These are phyloP conservation scores for Dioscorea zingiberensis DNA, from an alignment of 106 monocot genomes.

Conservation along the genomic window DNA sequence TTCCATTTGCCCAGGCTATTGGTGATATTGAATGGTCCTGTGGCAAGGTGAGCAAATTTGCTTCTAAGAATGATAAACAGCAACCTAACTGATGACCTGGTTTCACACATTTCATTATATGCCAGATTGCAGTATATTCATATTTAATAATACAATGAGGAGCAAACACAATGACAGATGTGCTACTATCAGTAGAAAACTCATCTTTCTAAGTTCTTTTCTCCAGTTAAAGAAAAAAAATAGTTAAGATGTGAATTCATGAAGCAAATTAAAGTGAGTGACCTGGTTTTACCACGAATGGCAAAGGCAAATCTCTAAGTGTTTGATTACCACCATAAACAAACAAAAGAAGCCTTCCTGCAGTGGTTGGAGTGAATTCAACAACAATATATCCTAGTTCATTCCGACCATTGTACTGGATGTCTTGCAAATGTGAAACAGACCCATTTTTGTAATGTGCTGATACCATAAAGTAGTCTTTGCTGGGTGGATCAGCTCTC, in stretches of 20 bases:
- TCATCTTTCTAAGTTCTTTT: too few relatives aligned
- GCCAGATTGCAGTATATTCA: too few relatives aligned
- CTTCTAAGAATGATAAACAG: too few relatives aligned
- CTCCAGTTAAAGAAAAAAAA: too few relatives aligned
- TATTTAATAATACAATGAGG: too few relatives aligned
- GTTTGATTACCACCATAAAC: slow-evolving; percentile 42
- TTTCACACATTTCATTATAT: too few relatives aligned
- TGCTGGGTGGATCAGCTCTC: slow-evolving; percentile 4
- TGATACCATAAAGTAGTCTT: slow-evolving; percentile 39
- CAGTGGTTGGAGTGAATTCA: slow-evolving; percentile 42
- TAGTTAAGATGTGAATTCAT: too few relatives aligned
- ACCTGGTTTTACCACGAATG: slow-evolving; percentile 72
- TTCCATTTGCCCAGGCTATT: slow-evolving; percentile 73
- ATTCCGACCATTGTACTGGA: slow-evolving; percentile 46
- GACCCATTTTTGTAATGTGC: slow-evolving; percentile 52
- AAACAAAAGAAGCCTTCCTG: slow-evolving; percentile 55
- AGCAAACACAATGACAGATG: too few relatives aligned
- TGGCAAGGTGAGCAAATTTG: slow-evolving; percentile 1
- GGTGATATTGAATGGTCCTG: slow-evolving; percentile 50
- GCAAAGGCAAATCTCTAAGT: slow-evolving; percentile 56
- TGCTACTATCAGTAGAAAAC: too few relatives aligned
- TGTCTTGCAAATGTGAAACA: slow-evolving; percentile 14
- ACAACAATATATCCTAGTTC: slow-evolving; percentile 46
- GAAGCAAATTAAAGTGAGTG: background rate
- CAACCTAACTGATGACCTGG: too few relatives aligned